Conservation (phyloP, 257 asterid species). For the Plantago ovata region DNA sequence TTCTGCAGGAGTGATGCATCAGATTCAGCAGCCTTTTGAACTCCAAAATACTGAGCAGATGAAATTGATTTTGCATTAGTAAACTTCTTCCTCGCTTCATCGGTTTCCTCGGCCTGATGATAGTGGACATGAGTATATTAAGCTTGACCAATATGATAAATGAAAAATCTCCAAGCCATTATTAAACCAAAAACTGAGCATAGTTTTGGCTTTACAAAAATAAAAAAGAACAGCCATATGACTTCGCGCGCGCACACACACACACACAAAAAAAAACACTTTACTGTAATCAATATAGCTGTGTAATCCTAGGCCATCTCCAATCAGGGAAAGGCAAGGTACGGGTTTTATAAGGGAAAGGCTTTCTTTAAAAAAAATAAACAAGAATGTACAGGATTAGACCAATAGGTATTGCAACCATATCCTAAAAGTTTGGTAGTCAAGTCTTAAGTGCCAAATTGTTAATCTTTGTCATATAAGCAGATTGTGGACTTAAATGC, state of each 20-base stretch:
- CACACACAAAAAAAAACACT: no score
- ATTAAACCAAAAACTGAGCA: not conserved
- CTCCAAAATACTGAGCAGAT: conserved; percentile 93
- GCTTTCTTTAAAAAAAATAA: no score
- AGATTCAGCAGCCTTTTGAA: conserved; percentile 49
- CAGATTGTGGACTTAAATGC: no score
- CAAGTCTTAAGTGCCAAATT: not conserved
- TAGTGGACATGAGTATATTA: conserved; percentile 11
- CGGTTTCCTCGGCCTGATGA: conserved; percentile 84
- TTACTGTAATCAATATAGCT: not conserved
- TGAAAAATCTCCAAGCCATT: not conserved
- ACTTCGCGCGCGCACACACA: no score
- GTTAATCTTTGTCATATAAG: not conserved
- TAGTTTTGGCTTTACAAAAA: not conserved
- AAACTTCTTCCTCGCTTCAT: conserved; percentile 98
- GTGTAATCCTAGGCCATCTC: not conserved
- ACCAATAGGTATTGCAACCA: conserved; percentile 1
- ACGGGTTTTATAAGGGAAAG: no score
- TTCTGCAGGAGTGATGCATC: conserved; percentile 82
- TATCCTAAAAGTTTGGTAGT: conserved; percentile 1
- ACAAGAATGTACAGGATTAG: not conserved
- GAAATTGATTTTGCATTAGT: conserved; percentile 94
- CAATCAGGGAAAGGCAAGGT: not conserved
- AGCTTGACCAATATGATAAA: not conserved
- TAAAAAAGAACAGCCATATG: not conserved